Base-by-base conservation (phyloP, 345 rosid species). In the Excoecaria cochinchinensis region DNA sequence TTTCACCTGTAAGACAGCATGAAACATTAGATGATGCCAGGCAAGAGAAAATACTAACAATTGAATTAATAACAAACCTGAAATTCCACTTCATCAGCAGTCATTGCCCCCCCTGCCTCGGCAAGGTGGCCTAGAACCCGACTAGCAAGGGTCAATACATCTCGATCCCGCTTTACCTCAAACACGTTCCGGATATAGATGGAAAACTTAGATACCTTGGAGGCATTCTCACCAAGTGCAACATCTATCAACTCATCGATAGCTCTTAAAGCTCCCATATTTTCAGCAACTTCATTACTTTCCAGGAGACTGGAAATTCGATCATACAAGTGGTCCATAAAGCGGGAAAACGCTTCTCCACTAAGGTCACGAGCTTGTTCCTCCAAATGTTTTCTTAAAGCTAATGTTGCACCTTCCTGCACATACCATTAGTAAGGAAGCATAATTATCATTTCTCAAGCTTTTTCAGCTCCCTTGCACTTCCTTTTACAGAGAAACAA, bases 41-140 rank as follows among this genome's bases (percentile, higher is more conserved):
- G 67, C 31, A 31, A 77, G 31, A 77, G 55, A 36, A 17, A 48
- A 19, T 58, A 62, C 19, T 16, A 57, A 57, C 22, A 64, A 71
- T 46, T 47, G 38, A 69, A 69, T 38, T 46, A 19, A 60, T 48
- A 75, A 77, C 76, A 50, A 74, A 96, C 98, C 95, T 96, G 98
- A 86, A 90, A 82, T 72, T 93, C 97, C 80, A 93, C 96, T 94
- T 93, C 97, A 77, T 96, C 99, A 15, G 99, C 97, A 68, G 97
- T 91, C 99, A 96, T 92, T 52, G 95, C 97, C 69, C 99, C 99
- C 70, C 99, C 98, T 21, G 97, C 95, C 91, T 97, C 88, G 6
- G 97, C 98, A 75, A 96, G 89, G 73, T 96, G 99, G 47, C 99
- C 99, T 83, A 96, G 88, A 79, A 96, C 99, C 82, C 79, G 84